Conservation (phyloP, 164 flowering plant species). For the Magnolia sinica region DNA sequence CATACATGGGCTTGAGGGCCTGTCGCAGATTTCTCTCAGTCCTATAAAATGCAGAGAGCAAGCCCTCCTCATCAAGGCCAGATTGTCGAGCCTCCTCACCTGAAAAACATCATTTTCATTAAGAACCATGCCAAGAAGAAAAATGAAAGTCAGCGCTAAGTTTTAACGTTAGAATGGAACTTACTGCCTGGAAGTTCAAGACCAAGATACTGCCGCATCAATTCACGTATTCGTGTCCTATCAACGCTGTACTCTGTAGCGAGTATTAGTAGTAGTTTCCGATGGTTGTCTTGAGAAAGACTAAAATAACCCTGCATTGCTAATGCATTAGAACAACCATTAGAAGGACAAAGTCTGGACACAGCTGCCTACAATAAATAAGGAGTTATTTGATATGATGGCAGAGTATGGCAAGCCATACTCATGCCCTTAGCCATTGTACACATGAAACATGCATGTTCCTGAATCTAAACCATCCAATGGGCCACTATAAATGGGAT, state of each 20-base stretch:
- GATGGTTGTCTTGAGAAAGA: slow-evolving; percentile 54
- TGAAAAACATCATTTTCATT: slow-evolving; percentile 18
- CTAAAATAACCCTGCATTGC: slow-evolving; percentile 60
- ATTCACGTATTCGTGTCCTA: slow-evolving; percentile 59
- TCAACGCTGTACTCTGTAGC: slow-evolving; percentile 79
- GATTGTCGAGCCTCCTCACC: slow-evolving; percentile 40
- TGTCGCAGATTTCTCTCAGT: slow-evolving; percentile 75
- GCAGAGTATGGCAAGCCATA: no score
- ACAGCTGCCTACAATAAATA: not conserved
- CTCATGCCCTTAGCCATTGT: no score
- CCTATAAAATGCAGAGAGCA: slow-evolving; percentile 62
- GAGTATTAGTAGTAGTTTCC: slow-evolving; percentile 45
- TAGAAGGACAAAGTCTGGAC: not conserved
- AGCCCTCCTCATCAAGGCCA: slow-evolving; percentile 43
- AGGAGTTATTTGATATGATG: no score
- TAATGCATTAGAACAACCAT: slow-evolving; percentile 10
- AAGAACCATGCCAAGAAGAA: not conserved
- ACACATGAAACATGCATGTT: no score
- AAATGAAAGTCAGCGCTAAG: not conserved
- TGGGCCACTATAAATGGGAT: not conserved
- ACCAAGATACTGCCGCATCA: slow-evolving; percentile 80
- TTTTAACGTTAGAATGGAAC: slow-evolving; percentile 15
- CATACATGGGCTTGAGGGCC: slow-evolving; percentile 76
- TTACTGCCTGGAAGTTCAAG: slow-evolving; percentile 58
- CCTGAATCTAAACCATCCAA: no score